phyloP scores from a whole-genome alignment of 192 early-diverging fungal species.

The Backusella morwellensis region DNA sequence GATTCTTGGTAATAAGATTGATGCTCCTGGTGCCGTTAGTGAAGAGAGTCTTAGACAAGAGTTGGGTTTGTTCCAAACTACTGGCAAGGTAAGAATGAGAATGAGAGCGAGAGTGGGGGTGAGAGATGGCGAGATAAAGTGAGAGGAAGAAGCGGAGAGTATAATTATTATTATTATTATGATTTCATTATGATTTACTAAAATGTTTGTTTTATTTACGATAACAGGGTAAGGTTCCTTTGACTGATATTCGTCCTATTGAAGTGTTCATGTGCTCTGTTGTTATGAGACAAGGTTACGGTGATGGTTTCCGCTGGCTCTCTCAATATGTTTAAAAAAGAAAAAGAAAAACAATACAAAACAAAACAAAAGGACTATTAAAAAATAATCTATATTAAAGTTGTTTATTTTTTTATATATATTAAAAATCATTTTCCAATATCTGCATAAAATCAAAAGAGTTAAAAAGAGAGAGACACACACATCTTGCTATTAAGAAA shows the following conservation, averaged over 20 bases:
- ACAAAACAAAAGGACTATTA: neutral
- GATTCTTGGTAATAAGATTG: constrained; percentile 99
- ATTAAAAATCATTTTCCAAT: neutral
- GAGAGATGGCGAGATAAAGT: neutral
- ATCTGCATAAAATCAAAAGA: neutral
- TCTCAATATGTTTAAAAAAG: constrained; percentile 77
- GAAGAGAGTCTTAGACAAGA: constrained; percentile 87
- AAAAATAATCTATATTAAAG: neutral
- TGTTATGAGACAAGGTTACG: constrained; percentile 97
- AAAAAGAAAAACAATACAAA: neutral
- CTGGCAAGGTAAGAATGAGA: constrained; percentile 74
- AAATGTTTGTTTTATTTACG: neutral
- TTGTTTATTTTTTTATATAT: neutral
- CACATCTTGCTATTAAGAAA: neutral
- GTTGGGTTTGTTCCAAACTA: constrained; percentile 95
- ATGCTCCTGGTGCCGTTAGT: constrained; percentile 87
- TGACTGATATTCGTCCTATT: constrained; percentile 93
- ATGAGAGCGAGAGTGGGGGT: no score
- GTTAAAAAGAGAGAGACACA: no score
- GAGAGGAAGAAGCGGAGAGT: neutral
- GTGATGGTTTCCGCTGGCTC: constrained; percentile 93
- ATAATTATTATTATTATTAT: neutral
- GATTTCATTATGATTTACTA: constrained; percentile 9
- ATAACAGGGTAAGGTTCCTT: constrained; percentile 79
- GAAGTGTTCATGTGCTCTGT: constrained; percentile 99